Conservation (phyloP, 148 eudicot genomes). For the Silene uniflora region DNA sequence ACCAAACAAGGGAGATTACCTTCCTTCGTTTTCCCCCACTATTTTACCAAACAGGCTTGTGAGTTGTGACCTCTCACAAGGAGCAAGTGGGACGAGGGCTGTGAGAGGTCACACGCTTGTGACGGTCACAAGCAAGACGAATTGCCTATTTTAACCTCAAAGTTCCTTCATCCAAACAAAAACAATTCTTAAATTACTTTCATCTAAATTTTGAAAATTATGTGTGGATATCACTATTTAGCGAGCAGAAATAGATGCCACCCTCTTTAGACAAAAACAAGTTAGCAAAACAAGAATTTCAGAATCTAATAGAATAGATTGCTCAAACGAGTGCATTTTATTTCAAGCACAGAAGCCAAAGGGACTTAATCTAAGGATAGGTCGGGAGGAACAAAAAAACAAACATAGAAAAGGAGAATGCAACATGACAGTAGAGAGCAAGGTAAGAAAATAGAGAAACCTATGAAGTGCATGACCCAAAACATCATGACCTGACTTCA, state of each 20-base stretch:
- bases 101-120: too few relatives aligned
- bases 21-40: too few relatives aligned
- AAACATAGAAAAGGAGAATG: not conserved
- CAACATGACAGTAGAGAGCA: not conserved
- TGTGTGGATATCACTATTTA: not conserved
- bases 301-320: constrained; percentile 8
- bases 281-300: not conserved
- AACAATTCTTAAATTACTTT: not conserved
- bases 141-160: too few relatives aligned
- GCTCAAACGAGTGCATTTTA: constrained; percentile 8
- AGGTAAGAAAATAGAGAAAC: not conserved
- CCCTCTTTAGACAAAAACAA: not conserved
- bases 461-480: constrained; percentile 5
- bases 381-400: not conserved
- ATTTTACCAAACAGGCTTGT: too few relatives aligned
- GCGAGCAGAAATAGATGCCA: not conserved
- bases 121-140: too few relatives aligned
- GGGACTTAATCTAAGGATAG: too few relatives aligned
- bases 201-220: not conserved
- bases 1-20: not conserved
- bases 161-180: too few relatives aligned
- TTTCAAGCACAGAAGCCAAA: not conserved
- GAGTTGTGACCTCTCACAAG: too few relatives aligned
- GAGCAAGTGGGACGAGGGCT: too few relatives aligned
- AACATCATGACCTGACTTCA: constrained; percentile 12